Evolutionary conservation across 495 filamentous ascomycete species (phyloP), one percentile per base, ranked within the genome.

Genomic region (Polyplosphaeria fusca): DNA sequence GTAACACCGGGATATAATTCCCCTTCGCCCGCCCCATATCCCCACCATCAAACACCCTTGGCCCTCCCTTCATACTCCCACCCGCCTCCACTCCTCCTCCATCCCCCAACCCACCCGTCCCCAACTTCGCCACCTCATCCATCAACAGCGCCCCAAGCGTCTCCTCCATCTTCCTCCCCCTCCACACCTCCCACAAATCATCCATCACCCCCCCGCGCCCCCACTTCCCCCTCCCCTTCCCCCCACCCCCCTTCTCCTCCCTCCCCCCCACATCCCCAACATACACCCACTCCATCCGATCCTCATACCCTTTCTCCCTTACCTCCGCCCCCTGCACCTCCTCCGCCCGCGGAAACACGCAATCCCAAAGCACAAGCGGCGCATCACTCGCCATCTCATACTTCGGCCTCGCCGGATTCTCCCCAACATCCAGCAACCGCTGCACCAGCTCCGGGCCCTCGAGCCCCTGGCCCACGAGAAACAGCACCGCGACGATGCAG

Each of bases 361-460:
- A 96, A 63, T 97, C 89, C 92, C 91, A 96, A 11, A 98, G 79
- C 2, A 98, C 92, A 12, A 98, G 76, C 0, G 94, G 90, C 19
- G 82, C 79, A 61, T 95, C 92, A 25, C 82, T 82, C 0, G 94
- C 93, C 85, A 98, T 95, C 43, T 85, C 80, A 73, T 97, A 98
- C 14, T 74, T 79, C 4, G 94, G 94, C 65, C 84, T 86, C 20
- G 79, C 67, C 9, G 89, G 89, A 57, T 83, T 82, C 46, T 79
- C 79, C 12, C 73, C 58, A 16, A 86, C 71, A 68, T 97, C 85
- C 24, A 98, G 74, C 13, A 98, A 73, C 3, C 86, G 77, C 18
- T 76, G 69, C 22, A 97, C 75, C 2, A 97, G 66, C 0, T 79
- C 79, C 3, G 91, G 86, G 19, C 75, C 66, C 65, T 98, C 93